These are phyloP conservation scores for Mycena galopus DNA, from an alignment of 768 basidiomycete genomes.

Conservation along the genomic window DNA sequence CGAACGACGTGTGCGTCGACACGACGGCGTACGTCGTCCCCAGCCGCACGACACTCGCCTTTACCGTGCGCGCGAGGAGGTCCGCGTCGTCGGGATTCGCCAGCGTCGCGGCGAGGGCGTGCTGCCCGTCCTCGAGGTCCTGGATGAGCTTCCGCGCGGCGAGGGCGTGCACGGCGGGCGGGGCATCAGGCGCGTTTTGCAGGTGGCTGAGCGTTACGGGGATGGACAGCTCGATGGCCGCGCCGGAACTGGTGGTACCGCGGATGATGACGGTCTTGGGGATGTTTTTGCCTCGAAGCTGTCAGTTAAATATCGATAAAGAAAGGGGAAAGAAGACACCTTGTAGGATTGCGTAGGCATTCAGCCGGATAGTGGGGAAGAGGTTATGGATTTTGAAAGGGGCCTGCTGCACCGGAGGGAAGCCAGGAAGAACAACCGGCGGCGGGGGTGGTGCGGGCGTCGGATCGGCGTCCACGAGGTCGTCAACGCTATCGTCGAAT, in stretches of 20 bases:
- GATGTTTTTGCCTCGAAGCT: constrained; percentile 26
- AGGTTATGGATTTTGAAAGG: constrained; percentile 27
- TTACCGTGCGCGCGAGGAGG: constrained; percentile 24
- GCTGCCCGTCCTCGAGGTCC: constrained; percentile 35
- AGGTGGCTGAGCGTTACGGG: constrained; percentile 32
- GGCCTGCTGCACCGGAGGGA: constrained; percentile 27
- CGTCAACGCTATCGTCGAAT: constrained; percentile 27
- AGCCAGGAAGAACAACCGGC: constrained; percentile 15
- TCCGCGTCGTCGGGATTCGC: constrained; percentile 25
- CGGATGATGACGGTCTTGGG: constrained; percentile 35
- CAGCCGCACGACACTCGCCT: constrained; percentile 32
- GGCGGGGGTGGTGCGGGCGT: constrained; percentile 19
- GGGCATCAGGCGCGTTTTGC: constrained; percentile 14
- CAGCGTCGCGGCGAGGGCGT: constrained; percentile 16
- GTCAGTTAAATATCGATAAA: no score
- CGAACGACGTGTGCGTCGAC: constrained; percentile 30
- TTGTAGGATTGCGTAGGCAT: constrained; percentile 33
- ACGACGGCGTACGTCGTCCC: constrained; percentile 30
- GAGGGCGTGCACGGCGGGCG: constrained; percentile 32
- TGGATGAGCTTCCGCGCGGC: constrained; percentile 35
- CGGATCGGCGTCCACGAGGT: neutral
- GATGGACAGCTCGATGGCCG: constrained; percentile 30
- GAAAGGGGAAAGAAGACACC: constrained; percentile 2
- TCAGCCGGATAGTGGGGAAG: constrained; percentile 28
- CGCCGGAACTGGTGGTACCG: constrained; percentile 24